phyloP scores from a whole-genome alignment of 208 protist species.

The Porcisia hertigi region DNA sequence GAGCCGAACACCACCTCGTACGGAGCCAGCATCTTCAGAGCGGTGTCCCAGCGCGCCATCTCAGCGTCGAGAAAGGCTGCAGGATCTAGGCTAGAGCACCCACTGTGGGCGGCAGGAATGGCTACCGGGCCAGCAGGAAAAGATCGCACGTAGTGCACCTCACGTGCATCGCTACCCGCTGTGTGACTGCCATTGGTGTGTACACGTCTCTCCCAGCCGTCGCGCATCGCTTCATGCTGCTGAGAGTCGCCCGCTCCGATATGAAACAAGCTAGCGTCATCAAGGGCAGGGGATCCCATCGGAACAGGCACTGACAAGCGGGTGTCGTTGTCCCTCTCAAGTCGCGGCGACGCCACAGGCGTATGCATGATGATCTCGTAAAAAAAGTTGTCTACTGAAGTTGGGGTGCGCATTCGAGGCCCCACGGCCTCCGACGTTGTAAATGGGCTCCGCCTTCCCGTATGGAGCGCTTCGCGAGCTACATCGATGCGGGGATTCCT shows the following conservation, averaged over 20 bases:
- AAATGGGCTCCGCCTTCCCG: constrained; percentile 18
- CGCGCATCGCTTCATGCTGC: too few relatives aligned
- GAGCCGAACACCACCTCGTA: constrained; percentile 57
- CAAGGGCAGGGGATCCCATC: background rate
- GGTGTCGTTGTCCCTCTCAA: background rate
- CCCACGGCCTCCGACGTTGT: constrained; percentile 22
- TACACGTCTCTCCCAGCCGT: background rate
- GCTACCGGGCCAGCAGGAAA: background rate
- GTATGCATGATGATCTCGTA: constrained; percentile 9
- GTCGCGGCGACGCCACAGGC: background rate
- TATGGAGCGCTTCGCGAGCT: constrained; percentile 14
- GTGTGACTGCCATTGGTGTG: background rate
- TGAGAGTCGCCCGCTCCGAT: background rate
- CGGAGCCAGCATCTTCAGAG: constrained; percentile 32
- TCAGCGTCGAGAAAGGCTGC: constrained; percentile 44
- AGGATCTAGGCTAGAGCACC: constrained; percentile 32
- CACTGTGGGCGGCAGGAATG: constrained; percentile 14
- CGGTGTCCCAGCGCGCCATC: constrained; percentile 37
- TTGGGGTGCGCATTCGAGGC: constrained; percentile 36
- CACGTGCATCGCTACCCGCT: background rate
- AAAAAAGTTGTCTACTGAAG: constrained; percentile 47
- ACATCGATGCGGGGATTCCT: too few relatives aligned
- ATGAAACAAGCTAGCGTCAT: background rate
- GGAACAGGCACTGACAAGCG: background rate
- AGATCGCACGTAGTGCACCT: background rate